Conservation (phyloP, 75 land plant genomes). For the Sequoiadendron giganteum region DNA sequence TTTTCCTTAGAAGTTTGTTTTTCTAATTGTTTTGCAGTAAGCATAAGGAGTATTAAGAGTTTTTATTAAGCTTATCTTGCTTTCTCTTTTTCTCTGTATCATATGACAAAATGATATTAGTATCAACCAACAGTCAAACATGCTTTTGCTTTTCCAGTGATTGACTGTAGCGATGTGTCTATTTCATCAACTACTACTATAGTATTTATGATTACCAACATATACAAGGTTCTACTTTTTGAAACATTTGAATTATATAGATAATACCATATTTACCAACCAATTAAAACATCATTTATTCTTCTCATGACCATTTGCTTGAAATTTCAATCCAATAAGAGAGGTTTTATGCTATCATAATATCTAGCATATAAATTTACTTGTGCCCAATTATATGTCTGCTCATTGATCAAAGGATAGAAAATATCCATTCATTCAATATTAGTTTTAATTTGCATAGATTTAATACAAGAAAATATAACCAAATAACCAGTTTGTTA, state of each 20-base stretch:
- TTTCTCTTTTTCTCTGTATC: neutral
- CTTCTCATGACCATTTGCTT: too few relatives aligned
- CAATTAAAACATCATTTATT: too few relatives aligned
- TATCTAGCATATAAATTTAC: too few relatives aligned
- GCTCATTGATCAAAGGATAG: too few relatives aligned
- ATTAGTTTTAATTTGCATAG: neutral
- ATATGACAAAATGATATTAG: neutral
- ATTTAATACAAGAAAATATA: neutral
- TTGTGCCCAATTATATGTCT: too few relatives aligned
- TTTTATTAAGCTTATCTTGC: neutral
- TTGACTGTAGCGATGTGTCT: neutral
- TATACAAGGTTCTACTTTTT: neutral
- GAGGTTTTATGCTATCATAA: too few relatives aligned
- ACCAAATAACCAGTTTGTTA: neutral
- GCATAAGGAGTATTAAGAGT: neutral
- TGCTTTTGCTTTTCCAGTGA: neutral
- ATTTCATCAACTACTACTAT: neutral
- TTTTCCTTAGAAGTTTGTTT: neutral
- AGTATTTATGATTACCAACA: neutral
- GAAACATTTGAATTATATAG: neutral
- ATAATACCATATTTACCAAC: too few relatives aligned
- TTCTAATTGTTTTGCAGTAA: neutral
- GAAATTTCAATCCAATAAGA: too few relatives aligned
- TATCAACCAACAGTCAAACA: neutral
- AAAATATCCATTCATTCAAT: too few relatives aligned